phyloP scores from a whole-genome alignment of 1,284 basidiomycete genomes.

The Porogramme epimiltina region DNA sequence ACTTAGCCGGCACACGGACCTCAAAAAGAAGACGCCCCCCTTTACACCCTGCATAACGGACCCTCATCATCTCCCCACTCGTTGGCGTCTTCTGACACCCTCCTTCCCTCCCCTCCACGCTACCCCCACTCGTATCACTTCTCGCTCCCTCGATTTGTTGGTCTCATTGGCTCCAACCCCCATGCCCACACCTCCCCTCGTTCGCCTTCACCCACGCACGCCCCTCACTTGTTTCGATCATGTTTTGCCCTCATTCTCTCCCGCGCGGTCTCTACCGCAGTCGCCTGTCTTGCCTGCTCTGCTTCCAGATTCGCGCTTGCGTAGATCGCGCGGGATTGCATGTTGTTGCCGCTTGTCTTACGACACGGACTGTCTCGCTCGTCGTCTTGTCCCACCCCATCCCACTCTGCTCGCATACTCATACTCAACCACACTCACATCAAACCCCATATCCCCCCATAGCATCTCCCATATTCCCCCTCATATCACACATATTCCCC shows the following conservation, averaged over 20 bases:
- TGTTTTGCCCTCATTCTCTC: not conserved
- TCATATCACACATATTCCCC: slow-evolving; percentile 3
- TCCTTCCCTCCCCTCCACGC: slow-evolving; percentile 2
- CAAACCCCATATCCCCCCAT: slow-evolving; percentile 8
- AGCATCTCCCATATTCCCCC: slow-evolving; percentile 5
- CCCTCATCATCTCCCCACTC: slow-evolving; percentile 17
- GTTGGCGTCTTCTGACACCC: slow-evolving; percentile 9
- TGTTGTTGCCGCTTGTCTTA: slow-evolving; percentile 1
- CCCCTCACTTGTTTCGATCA: not conserved
- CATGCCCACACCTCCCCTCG: slow-evolving; percentile 4
- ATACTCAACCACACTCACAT: not conserved
- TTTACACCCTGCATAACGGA: slow-evolving; percentile 18
- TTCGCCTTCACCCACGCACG: slow-evolving; percentile 3
- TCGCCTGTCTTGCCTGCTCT: too few relatives aligned
- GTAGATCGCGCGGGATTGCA: not conserved
- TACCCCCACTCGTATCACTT: slow-evolving; percentile 4
- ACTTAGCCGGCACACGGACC: slow-evolving; percentile 18
- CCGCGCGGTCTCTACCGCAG: not conserved
- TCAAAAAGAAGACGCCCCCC: slow-evolving; percentile 21
- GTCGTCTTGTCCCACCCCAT: too few relatives aligned
- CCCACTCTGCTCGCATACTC: too few relatives aligned
- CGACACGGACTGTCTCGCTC: slow-evolving; percentile 1
- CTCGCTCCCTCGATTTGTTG: not conserved
- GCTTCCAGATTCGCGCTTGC: too few relatives aligned
- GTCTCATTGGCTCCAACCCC: too few relatives aligned